Percentiles rank a stretch among this genome's conserved stretches.
Conservation (phyloP, 2,329 filamentous ascomycete species). For the Aureobasidium pullulans region DNA sequence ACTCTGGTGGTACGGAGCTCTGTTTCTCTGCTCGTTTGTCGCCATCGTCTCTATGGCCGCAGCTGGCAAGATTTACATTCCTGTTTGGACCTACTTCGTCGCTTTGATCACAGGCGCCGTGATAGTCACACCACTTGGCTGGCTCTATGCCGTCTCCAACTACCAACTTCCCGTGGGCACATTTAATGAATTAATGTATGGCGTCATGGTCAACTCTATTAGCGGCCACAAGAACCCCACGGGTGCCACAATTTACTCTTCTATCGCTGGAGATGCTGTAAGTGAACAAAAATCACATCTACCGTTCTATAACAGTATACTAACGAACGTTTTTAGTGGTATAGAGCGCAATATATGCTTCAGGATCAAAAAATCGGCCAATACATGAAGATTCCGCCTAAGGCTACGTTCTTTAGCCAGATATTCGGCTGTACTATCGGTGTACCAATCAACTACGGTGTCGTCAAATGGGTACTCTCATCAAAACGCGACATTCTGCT, state of each 20-base stretch:
- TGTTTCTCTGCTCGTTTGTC: constrained; percentile 45
- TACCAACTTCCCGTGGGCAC: constrained; percentile 48
- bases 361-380: no score
- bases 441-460: constrained; percentile 54
- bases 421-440: constrained; percentile 53
- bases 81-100: constrained; percentile 53
- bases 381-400: no score
- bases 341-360: constrained; percentile 50
- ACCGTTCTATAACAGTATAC: no score
- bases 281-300: no score
- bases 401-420: no score
- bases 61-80: constrained; percentile 49
- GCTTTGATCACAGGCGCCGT: constrained; percentile 48
- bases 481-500: constrained; percentile 50
- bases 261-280: no score
- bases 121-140: constrained; percentile 49
- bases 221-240: constrained; percentile 48
- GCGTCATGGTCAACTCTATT: constrained; percentile 51
- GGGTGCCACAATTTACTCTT: constrained; percentile 41
- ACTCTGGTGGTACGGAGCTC: constrained; percentile 48
- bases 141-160: constrained; percentile 55
- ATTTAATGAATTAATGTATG: no score
- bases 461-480: constrained; percentile 53
- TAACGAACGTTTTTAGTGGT: constrained; percentile 39
- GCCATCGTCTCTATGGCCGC: constrained; percentile 46